phyloP scores from a whole-genome alignment of 106 monocot species.

The Alisma plantagoaquatica region DNA sequence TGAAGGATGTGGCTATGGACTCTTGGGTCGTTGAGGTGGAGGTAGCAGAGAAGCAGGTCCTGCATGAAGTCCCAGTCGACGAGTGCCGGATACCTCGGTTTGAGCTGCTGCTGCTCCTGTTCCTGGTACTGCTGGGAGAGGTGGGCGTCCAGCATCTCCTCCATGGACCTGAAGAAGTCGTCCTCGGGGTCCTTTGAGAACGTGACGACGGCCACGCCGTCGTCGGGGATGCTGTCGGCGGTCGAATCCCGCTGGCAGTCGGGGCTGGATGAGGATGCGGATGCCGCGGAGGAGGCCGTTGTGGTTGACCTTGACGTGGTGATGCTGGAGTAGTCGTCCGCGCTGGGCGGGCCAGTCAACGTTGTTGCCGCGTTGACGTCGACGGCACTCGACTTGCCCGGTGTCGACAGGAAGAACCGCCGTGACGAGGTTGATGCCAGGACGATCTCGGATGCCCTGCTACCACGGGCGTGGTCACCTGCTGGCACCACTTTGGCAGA shows the following conservation, averaged over 20 bases:
- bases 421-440: no score
- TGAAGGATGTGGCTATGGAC: conserved; percentile 66
- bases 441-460: neutral
- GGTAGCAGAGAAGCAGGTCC: conserved; percentile 68
- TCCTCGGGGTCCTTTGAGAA: conserved; percentile 31
- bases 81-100: conserved; percentile 17
- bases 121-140: no score
- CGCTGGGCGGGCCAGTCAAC: no score
- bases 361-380: no score
- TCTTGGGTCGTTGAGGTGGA: conserved; percentile 64
- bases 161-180: conserved; percentile 46
- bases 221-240: neutral
- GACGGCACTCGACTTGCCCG: no score
- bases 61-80: conserved; percentile 96
- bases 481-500: conserved; percentile 5
- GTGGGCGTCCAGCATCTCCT: conserved; percentile 42
- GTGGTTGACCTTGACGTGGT: no score
- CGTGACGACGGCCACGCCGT: conserved; percentile 19
- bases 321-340: neutral
- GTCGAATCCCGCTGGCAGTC: no score
- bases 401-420: no score
- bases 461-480: conserved; percentile 7
- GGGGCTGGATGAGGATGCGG: neutral
- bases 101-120: neutral
- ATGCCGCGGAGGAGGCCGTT: neutral